phyloP scores from a whole-genome alignment of 345 rosid genomes.

The Rhodomyrtus tomentosa region DNA sequence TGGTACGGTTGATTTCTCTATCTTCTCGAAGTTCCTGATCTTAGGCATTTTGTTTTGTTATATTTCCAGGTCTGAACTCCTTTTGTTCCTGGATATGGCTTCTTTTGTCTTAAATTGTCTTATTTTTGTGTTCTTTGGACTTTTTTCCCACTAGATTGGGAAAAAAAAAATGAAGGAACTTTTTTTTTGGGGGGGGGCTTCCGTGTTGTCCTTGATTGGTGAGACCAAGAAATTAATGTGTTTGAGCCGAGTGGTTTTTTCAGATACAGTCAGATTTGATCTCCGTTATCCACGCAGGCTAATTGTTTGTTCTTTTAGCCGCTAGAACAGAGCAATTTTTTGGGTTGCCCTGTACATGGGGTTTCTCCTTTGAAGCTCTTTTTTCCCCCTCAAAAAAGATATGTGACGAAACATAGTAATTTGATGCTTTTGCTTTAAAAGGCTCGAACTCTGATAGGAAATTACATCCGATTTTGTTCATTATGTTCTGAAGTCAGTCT shows the following conservation, averaged over 20 bases:
- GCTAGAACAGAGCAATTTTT: background rate
- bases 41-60: background rate
- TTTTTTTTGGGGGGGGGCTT: accelerated
- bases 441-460: background rate
- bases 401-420: background rate
- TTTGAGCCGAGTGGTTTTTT: background rate
- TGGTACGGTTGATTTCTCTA: background rate
- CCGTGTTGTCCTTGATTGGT: background rate
- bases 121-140: background rate
- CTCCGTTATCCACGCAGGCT: background rate
- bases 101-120: background rate
- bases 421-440: background rate
- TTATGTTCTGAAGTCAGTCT: background rate
- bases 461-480: background rate
- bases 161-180: background rate
- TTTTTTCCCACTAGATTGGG: background rate
- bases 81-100: background rate
- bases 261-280: background rate
- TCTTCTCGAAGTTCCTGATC: background rate
- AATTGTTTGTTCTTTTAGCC: background rate
- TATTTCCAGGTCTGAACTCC: background rate
- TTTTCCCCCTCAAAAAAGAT: background rate
- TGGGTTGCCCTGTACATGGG: background rate
- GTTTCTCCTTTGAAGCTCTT: background rate
- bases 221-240: background rate